These are phyloP conservation scores for Alternaria arbusti DNA, from an alignment of 2,329 filamentous ascomycete genomes.

Conservation along the genomic window DNA sequence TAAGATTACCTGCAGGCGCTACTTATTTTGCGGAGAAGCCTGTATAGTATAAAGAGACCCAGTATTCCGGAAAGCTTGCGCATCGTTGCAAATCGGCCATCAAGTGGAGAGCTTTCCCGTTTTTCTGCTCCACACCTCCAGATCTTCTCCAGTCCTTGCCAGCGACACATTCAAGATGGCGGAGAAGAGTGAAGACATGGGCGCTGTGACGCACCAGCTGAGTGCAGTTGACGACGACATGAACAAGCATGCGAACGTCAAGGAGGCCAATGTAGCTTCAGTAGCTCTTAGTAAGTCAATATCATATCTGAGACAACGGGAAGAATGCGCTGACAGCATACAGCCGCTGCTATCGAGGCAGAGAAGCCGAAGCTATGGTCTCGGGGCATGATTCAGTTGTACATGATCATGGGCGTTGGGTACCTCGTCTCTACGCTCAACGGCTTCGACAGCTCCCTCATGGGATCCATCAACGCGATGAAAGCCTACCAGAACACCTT, in stretches of 20 bases:
- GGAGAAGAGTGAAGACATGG: conserved; percentile 28
- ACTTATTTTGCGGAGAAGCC: conserved; percentile 31
- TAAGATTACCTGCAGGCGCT: not conserved
- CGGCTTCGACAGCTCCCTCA: conserved; percentile 47
- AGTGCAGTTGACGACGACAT: conserved; percentile 31
- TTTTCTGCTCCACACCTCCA: conserved; percentile 3
- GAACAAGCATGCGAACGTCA: conserved; percentile 27
- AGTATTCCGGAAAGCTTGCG: conserved; percentile 15
- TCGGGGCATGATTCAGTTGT: conserved; percentile 40
- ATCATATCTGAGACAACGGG: not conserved
- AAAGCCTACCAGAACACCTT: conserved; percentile 59
- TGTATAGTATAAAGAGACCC: conserved; percentile 34
- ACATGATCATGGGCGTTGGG: conserved; percentile 42
- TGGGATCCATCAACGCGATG: conserved; percentile 63
- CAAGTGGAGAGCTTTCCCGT: conserved; percentile 4
- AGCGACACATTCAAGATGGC: conserved; percentile 16
- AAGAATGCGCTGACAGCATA: not conserved
- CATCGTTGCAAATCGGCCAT: conserved; percentile 6
- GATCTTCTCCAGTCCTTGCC: not conserved
- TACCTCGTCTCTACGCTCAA: conserved; percentile 46
- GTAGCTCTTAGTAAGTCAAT: conserved; percentile 33
- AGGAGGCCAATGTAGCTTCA: conserved; percentile 38
- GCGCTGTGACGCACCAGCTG: conserved; percentile 31
- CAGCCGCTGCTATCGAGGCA: conserved; percentile 41
- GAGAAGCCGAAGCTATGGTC: conserved; percentile 41